These are phyloP conservation scores for Penicillium lagena DNA, from an alignment of 495 filamentous ascomycete species.

Conservation along the genomic window DNA sequence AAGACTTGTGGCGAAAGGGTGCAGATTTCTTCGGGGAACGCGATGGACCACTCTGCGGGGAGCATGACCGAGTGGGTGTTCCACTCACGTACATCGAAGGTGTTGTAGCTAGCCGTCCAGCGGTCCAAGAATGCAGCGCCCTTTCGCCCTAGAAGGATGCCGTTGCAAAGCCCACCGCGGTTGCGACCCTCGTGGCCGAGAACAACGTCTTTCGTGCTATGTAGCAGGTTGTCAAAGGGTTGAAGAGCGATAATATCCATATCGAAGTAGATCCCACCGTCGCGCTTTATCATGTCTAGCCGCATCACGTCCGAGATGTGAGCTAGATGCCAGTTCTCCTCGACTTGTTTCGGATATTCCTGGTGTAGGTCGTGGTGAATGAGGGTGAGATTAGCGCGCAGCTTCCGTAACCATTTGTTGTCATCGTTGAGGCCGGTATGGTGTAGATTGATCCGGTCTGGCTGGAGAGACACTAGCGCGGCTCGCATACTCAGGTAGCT, in stretches of 20 bases:
- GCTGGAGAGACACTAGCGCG: slow-evolving; percentile 34
- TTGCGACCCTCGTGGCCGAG: slow-evolving; percentile 41
- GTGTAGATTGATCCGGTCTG: slow-evolving; percentile 35
- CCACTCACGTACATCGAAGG: slow-evolving; percentile 34
- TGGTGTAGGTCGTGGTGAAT: slow-evolving; percentile 32
- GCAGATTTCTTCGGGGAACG: slow-evolving; percentile 35
- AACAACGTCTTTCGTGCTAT: slow-evolving; percentile 25
- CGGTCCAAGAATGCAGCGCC: slow-evolving; percentile 32
- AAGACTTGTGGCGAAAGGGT: slow-evolving; percentile 34
- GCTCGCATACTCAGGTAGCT: slow-evolving; percentile 39
- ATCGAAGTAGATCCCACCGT: slow-evolving; percentile 37
- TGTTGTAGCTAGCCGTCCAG: slow-evolving; percentile 34
- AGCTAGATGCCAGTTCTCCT: slow-evolving; percentile 31
- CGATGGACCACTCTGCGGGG: slow-evolving; percentile 30
- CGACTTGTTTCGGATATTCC: slow-evolving; percentile 15
- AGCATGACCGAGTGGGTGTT: slow-evolving; percentile 40
- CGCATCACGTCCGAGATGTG: slow-evolving; percentile 40
- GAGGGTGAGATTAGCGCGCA: slow-evolving; percentile 32
- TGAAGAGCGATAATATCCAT: slow-evolving; percentile 10
- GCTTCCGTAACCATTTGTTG: slow-evolving; percentile 34
- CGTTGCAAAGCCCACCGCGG: slow-evolving; percentile 40
- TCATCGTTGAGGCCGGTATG: slow-evolving; percentile 35
- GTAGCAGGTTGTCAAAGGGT: slow-evolving; percentile 6
- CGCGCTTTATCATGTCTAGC: slow-evolving; percentile 29
- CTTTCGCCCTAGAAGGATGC: slow-evolving; percentile 36